Evolutionary conservation across 768 basidiomycete genomes (phyloP).

Genomic region (Pholiota microspora): DNA sequence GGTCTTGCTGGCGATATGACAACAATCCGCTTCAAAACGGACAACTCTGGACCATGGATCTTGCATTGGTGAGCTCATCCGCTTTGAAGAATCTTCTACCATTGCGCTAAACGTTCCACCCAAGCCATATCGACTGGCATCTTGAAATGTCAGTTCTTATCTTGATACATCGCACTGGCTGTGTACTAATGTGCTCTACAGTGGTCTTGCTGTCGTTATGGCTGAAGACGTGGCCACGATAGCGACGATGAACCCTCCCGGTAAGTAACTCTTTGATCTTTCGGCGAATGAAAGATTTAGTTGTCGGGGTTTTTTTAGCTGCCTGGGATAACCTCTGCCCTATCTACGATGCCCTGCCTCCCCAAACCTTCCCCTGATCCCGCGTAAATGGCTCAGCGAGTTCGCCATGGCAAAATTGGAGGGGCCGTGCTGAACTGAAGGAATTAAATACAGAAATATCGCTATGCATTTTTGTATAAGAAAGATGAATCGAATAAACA

Average conservation of each 20-base stretch:
- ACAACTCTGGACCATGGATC: slow-evolving; percentile 61
- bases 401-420: too few species aligned
- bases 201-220: slow-evolving; percentile 34
- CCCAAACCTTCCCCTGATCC: too few species aligned
- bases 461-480: too few species aligned
- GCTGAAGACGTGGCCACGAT: slow-evolving; percentile 29
- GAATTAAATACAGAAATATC: too few species aligned
- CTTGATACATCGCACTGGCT: background rate
- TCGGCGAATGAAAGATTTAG: background rate
- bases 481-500: too few species aligned
- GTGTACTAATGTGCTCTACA: too few species aligned
- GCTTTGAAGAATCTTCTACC: background rate
- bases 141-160: slow-evolving; percentile 30
- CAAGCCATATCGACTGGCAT: slow-evolving; percentile 46
- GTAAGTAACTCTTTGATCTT: slow-evolving; percentile 11
- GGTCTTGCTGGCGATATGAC: slow-evolving; percentile 33
- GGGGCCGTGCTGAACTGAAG: too few species aligned
- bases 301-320: slow-evolving; percentile 10
- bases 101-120: background rate
- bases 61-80: slow-evolving; percentile 26
- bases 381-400: too few species aligned
- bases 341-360: slow-evolving; percentile 11
- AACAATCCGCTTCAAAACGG: slow-evolving; percentile 56
- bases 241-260: slow-evolving; percentile 15
- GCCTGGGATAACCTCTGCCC: slow-evolving; percentile 36